A percentile compares a stretch with the other conserved stretches of the same genome.
phyloP scores from a whole-genome alignment of 352 stramenopile species.

The Thraustochytrium striatum region DNA sequence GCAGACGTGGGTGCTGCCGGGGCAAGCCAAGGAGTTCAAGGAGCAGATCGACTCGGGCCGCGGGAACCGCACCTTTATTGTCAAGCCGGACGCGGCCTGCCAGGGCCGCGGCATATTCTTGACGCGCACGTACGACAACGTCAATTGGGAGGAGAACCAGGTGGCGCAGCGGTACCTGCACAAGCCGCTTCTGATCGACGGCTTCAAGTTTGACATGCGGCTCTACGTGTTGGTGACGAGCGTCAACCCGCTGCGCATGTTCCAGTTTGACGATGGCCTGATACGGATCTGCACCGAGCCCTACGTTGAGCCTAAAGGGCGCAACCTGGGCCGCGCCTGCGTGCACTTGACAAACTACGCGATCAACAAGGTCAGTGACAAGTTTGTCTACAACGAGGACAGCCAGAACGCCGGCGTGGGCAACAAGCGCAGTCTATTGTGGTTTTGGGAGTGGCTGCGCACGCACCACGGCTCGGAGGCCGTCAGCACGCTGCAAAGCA shows the following conservation, averaged over 20 bases:
- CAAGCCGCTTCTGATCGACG: constrained; percentile 60
- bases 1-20: constrained; percentile 91
- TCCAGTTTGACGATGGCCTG: constrained; percentile 80
- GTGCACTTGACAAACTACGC: constrained; percentile 88
- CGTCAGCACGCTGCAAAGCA: constrained; percentile 62
- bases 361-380: constrained; percentile 80
- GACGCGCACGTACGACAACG: constrained; percentile 78
- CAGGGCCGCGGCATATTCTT: constrained; percentile 89
- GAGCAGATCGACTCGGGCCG: constrained; percentile 57
- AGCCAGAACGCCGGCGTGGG: constrained; percentile 62
- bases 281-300: constrained; percentile 78
- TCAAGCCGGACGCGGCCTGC: constrained; percentile 77
- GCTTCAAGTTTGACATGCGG: constrained; percentile 86
- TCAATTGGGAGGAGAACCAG: constrained; percentile 75
- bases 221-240: constrained; percentile 82
- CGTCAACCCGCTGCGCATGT: constrained; percentile 72
- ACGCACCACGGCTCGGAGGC: constrained; percentile 16
- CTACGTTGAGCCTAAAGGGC: constrained; percentile 71
- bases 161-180: constrained; percentile 76
- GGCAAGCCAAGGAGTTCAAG: constrained; percentile 81
- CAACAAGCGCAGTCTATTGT: constrained; percentile 68
- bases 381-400: constrained; percentile 71
- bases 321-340: constrained; percentile 77
- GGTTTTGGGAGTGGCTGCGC: constrained; percentile 48
- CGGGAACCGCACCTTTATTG: constrained; percentile 86